A percentile compares a stretch with the other conserved stretches of the same genome.
Conservation (phyloP, 257 asterid species). For the Primulina tabacum region DNA sequence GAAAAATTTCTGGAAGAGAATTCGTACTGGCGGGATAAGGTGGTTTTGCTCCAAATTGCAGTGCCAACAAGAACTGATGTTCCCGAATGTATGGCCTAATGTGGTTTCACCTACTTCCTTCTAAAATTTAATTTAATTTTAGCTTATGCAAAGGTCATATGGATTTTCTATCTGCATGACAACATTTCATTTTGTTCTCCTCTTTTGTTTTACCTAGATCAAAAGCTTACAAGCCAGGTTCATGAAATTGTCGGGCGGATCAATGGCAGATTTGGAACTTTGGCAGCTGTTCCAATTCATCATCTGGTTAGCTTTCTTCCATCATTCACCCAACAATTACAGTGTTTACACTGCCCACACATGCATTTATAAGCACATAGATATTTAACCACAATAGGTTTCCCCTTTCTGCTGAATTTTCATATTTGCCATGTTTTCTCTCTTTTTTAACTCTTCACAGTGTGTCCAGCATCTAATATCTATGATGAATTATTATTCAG, state of each 20-base stretch:
- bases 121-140: not conserved
- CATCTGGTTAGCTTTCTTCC: constrained; percentile 73
- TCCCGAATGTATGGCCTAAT: constrained; percentile 73
- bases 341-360: constrained; percentile 11
- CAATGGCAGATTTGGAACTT: constrained; percentile 92
- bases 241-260: constrained; percentile 98
- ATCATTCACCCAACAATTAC: not conserved
- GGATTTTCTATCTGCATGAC: constrained; percentile 7
- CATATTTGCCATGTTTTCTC: constrained; percentile 2
- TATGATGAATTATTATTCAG: not conserved
- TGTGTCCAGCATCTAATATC: constrained; percentile 8
- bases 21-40: constrained; percentile 73
- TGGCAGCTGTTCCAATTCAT: constrained; percentile 89
- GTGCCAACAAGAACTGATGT: constrained; percentile 98
- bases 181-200: constrained; percentile 22
- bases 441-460: constrained; percentile 12
- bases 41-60: constrained; percentile 94
- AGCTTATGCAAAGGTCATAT: constrained; percentile 2
- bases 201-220: constrained; percentile 52
- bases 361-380: constrained; percentile 2
- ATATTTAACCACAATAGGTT: not conserved
- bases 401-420: constrained; percentile 14
- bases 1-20: constrained; percentile 94
- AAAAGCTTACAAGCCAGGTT: constrained; percentile 96
- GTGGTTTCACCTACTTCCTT: constrained; percentile 19